Base-by-base conservation (phyloP, 257 asterid species). In the Knoxia roxburghii region DNA sequence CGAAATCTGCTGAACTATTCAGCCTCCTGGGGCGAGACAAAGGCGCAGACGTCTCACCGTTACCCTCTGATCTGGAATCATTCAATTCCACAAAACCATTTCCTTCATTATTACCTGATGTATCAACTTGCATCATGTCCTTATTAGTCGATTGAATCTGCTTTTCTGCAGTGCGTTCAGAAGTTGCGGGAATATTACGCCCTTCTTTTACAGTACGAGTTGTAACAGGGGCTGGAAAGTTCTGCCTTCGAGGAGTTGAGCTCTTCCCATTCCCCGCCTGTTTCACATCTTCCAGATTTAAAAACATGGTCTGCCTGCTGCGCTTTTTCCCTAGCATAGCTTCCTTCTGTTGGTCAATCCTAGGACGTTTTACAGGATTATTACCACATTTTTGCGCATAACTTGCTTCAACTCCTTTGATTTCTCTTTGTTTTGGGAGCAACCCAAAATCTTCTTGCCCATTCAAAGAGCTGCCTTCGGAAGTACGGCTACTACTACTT, bases 271-370 rank as follows among this genome's bases (percentile, higher is more conserved):
- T 77, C 49, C 95, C 96, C 71, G 65, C 96, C 83, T 89, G 97
- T 78, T 92, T 89, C 67, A 90, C 86, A 78, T 94, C 99, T 68
- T 94, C 98, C 78, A 88, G 80, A 77, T 94, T 86, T 72, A 90
- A 87, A 75, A 94, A 84, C 96, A 94, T 86, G 64, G 99, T 94
- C 89, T 86, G 94, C 83, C 99, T 83, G 76, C 85, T 88, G 32
- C 98, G 95, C 79, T 87, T 90, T 75, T 94, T 94, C 68, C 99
- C 99, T 57, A 94, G 85, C 96, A 88, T 89, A 17, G 78, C 91
- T 80, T 94, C 99, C 79, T 94, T 94, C 64, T 87, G 92, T 45
- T 84, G 99, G 78, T 94, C 95, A 76, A 94, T 53, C 84, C 83
- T 85, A 48, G 93, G 86, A 45, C 99, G 91, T 83, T 94, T 91